Conservation (phyloP, 495 filamentous ascomycete genomes). For the Daldinia childiae region DNA sequence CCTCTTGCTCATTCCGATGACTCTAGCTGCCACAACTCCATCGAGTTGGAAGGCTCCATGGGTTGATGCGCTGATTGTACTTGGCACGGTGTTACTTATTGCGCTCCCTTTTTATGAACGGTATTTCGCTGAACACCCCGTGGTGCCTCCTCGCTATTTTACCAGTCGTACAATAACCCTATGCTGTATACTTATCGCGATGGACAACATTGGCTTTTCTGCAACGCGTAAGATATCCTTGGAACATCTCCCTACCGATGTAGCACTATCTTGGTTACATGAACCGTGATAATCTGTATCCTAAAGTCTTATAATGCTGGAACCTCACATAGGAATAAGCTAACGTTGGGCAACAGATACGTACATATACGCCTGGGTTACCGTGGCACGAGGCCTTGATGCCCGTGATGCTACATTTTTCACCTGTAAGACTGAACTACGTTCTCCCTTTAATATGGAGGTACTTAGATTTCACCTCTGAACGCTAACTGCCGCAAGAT, state of each 20-base stretch:
- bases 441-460: background rate
- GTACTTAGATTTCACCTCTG: background rate
- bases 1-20: constrained; percentile 49
- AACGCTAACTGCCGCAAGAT: constrained; percentile 29
- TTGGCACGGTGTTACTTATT: constrained; percentile 50
- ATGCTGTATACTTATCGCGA: constrained; percentile 50
- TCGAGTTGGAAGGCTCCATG: constrained; percentile 55
- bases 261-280: too few relatives aligned
- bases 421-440: constrained; percentile 34
- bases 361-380: constrained; percentile 59
- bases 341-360: constrained; percentile 44
- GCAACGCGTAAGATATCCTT: constrained; percentile 42
- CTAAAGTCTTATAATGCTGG: background rate
- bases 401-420: constrained; percentile 57
- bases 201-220: constrained; percentile 55
- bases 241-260: background rate
- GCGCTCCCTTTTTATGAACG: constrained; percentile 57
- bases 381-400: constrained; percentile 53
- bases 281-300: background rate
- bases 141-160: constrained; percentile 58
- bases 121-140: constrained; percentile 53
- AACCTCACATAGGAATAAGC: background rate
- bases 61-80: constrained; percentile 54
- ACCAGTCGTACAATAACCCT: constrained; percentile 53
- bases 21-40: constrained; percentile 49